A percentile compares a stretch with the other conserved stretches of the same genome.
These are phyloP conservation scores for Chaetomium fimeti DNA, from an alignment of 495 filamentous ascomycete species.

Conservation along the genomic window DNA sequence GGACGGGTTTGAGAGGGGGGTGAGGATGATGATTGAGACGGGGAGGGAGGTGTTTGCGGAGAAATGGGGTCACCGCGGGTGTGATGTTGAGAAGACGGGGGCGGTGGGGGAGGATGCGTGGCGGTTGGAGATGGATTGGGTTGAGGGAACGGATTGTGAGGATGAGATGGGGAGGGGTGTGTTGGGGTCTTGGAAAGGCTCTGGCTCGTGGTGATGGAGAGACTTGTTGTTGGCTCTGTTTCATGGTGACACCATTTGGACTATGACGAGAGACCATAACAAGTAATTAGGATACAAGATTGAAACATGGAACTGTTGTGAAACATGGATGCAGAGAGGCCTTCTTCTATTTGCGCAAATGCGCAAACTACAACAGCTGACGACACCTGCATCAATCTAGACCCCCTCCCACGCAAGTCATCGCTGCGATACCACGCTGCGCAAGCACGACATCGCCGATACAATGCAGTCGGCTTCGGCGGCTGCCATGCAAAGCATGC, in stretches of 20 bases:
- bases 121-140: slow-evolving; percentile 28
- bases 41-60: slow-evolving; percentile 52
- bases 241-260: no score
- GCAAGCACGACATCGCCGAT: slow-evolving; percentile 2
- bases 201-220: slow-evolving; percentile 19
- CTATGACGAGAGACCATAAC: no score
- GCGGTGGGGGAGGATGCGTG: slow-evolving; percentile 40
- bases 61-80: slow-evolving; percentile 53
- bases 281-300: no score
- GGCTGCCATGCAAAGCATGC: not conserved
- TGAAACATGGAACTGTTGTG: not conserved
- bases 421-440: not conserved
- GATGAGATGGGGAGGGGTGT: slow-evolving; percentile 30
- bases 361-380: not conserved
- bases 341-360: not conserved
- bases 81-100: slow-evolving; percentile 30
- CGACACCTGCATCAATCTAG: not conserved
- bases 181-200: slow-evolving; percentile 15
- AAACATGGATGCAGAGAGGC: not conserved
- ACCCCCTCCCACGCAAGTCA: not conserved
- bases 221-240: not conserved
- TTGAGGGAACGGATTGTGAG: slow-evolving; percentile 25
- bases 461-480: not conserved
- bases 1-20: slow-evolving; percentile 52
- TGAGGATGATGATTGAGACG: slow-evolving; percentile 50